Evolutionary conservation across 345 rosid species (phyloP), one percentile per base, ranked within the genome.

Genomic region (Bruguiera parviflora): DNA sequence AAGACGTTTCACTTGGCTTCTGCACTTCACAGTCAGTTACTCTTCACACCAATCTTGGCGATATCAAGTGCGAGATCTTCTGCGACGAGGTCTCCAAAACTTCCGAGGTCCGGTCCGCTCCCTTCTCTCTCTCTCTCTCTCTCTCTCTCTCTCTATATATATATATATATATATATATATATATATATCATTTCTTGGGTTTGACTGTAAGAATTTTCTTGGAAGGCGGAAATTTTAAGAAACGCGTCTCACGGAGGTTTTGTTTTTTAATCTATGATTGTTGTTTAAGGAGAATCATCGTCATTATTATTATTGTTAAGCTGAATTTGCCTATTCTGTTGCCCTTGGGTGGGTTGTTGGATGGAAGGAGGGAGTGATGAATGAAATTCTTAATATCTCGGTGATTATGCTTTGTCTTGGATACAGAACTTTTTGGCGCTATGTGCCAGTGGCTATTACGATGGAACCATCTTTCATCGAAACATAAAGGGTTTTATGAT

Each of bases 401-500:
- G 13, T 24, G 22, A 1, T 46, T 49, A 0, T 70, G 35, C 29
- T 22, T 58, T 32, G 49, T 69, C 8, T 59, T 68, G 62, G 61
- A 47, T 73, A 73, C 92, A 92, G 99, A 95, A 95, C 75, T 95
- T 92, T 69, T 79, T 95, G 91, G 99, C 92, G 52, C 78, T 90
- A n/a, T 92, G 97, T 74, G 97, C 90, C 2, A 92, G 99, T 70
- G 96, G 98, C 21, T 95, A 87, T 73, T 92, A 90, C 58, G 98
- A 95, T 27, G 86, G 98, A 57, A 92, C 97, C 59, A 77, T 92
- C 71, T 95, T 92, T 77, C 99, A 95, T 68, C 75, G 99, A 21
- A 95, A 95, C 46, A 90, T 95, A 58, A 95, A 92, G 75, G 97
- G 99, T 51, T 95, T 92, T 77, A 95, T 95, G 99, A 95, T 95